Base-by-base conservation (phyloP, 371 early-diverging fungal species). In the Mucor indicus region DNA sequence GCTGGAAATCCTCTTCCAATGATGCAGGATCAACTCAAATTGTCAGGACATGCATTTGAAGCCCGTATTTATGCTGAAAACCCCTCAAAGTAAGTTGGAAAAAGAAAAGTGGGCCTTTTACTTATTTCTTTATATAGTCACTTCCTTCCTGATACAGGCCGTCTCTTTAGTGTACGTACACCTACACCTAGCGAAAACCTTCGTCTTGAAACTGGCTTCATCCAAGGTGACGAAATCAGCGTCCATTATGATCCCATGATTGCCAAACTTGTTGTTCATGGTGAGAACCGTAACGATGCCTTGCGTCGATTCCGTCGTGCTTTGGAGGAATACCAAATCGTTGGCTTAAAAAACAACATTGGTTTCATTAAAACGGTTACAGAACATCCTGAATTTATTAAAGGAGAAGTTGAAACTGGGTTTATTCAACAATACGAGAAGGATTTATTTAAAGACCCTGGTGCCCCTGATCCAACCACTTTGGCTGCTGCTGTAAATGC, bases 191-290 rank as follows among this genome's bases (percentile, higher is more conserved):
- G 83, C 2, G 46, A 53, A 6, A 79, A 71, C 38, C 79, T 93
- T 37, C 88, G 95, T 22, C 64, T 95, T 33, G 98, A 97, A 68
- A 95, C 96, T 3, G 96, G 96, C 32, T 95, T 96, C 44, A 67
- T 87, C 19, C 79, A 92, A 62, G 98, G 96, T 11, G 95, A 95
- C 60, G 77, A 86, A 42, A 91, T 97, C 59, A 86, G 85, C 25
- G 93, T 97, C 0, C 85, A 95, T 64, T 96, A 96, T 54, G 99
- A 91, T 44, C 98, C 98, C 41, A 98, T 98, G 95, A 97, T 98
- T 37, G 90, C 96, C 39, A 98, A 99, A 66, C 73, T 98, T 35
- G 89, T 97, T 39, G 93, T 93, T 20, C 81, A 80, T 24, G 95
- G 93, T 21, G 67, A 80, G 29, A 86, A 93, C 69, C 86, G 99